Conservation (phyloP, 352 stramenopile genomes). For the Pythium aquatile region DNA sequence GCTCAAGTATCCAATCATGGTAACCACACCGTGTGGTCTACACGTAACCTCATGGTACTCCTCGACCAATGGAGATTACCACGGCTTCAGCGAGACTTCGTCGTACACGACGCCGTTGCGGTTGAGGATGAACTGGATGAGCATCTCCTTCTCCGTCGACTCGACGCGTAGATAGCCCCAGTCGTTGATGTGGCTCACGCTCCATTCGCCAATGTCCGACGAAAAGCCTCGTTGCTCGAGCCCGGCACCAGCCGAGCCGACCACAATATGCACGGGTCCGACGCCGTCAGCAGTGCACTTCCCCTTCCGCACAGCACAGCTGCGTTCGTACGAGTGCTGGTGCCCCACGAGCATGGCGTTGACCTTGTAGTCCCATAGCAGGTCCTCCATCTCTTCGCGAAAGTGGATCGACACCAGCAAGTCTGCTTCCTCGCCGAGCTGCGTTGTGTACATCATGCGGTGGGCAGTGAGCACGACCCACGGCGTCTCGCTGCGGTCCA, state of each 20-base stretch:
- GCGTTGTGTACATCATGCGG: slow-evolving; percentile 90
- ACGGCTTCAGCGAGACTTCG: slow-evolving; percentile 59
- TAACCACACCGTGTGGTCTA: no score
- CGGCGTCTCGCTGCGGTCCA: slow-evolving; percentile 86
- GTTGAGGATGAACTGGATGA: slow-evolving; percentile 78
- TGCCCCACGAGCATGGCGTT: slow-evolving; percentile 91
- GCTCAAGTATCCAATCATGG: no score
- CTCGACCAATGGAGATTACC: slow-evolving; percentile 26
- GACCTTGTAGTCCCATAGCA: slow-evolving; percentile 87
- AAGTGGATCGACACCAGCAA: slow-evolving; percentile 74
- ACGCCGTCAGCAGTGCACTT: slow-evolving; percentile 70
- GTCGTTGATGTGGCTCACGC: slow-evolving; percentile 74
- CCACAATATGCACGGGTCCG: slow-evolving; percentile 84
- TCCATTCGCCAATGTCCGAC: slow-evolving; percentile 68
- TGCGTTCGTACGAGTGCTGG: slow-evolving; percentile 92
- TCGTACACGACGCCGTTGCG: slow-evolving; percentile 80
- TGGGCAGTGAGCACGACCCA: slow-evolving; percentile 93
- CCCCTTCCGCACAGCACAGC: slow-evolving; percentile 73
- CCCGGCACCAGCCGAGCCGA: slow-evolving; percentile 79
- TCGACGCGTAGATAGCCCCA: slow-evolving; percentile 73
- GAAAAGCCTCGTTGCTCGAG: slow-evolving; percentile 71
- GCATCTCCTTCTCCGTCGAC: slow-evolving; percentile 63
- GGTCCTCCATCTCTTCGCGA: slow-evolving; percentile 87
- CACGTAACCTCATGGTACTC: neutral
- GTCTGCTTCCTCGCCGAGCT: slow-evolving; percentile 64